Base-by-base conservation (phyloP, 768 basidiomycete species). In the Phallus indusiatus region DNA sequence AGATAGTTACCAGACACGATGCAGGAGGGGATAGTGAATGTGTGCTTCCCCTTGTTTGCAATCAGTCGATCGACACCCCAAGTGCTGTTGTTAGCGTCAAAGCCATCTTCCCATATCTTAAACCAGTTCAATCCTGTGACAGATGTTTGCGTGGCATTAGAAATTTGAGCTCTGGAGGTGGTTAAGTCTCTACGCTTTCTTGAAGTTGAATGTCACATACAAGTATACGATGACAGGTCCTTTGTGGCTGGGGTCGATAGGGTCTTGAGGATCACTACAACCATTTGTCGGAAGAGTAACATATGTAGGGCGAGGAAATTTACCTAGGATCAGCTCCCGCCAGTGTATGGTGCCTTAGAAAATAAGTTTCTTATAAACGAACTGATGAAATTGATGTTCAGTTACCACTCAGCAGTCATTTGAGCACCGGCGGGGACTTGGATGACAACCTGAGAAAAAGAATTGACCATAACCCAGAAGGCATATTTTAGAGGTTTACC, bases 71-170 rank as follows among this genome's bases (percentile, higher is more conserved):
- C 77, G 17, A 78, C 75, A 47, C 70, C 80, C 80, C 80, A 81
- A 14, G 53, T 51, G 36, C 56, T 52, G 36, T 50, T 46, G 11
- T 46, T 54, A 48, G 56, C 24, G 28, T 28, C 28, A 33, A 63
- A 47, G n/a, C 60, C 58, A 53, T 66, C 78, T 60, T 81, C 71
- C 62, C 73, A 77, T 59, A 81, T 78, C 69, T 79, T 81, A 71
- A 81, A 81, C 79, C 79, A 81, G 54, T 75, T 67, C 9, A 79
- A 68, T 18, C 80, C 75, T 1, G 79, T 80, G 3, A 80, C 75
- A 24, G 55, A 56, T 3, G 71, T 67, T 60, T 81, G 78, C 0
- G 74, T 74, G 9, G 81, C 81, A 59, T 69, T 70, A 33, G 73
- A 57, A 68, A 77, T 67, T 70, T 74, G 60, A 6, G 80, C 79